A percentile compares a stretch with the other conserved stretches of the same genome.
phyloP scores from a whole-genome alignment of 2,329 filamentous ascomycete genomes.

The Cladorrhinum sp. region DNA sequence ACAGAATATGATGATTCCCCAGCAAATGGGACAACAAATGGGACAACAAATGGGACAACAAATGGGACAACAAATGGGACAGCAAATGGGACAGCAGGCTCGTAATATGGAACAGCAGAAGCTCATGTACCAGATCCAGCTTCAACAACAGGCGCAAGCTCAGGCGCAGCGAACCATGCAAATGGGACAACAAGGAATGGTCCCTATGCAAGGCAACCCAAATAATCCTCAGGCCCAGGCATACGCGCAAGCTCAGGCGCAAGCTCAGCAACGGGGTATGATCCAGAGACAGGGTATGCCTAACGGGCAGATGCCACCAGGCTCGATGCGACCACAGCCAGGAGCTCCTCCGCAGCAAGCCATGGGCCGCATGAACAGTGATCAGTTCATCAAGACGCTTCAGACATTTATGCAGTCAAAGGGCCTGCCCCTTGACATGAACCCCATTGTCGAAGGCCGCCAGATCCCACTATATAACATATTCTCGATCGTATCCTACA shows the following conservation, averaged over 20 bases:
- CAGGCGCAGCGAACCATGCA: constrained; percentile 58
- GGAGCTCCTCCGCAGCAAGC: constrained; percentile 47
- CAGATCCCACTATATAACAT: constrained; percentile 72
- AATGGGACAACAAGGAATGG: constrained; percentile 31
- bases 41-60: constrained; percentile 35
- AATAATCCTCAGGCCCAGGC: constrained; percentile 16
- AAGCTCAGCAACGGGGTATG: constrained; percentile 43
- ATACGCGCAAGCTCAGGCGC: constrained; percentile 15
- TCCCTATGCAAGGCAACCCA: constrained; percentile 19
- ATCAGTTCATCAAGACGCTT: constrained; percentile 73
- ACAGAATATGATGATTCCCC: constrained; percentile 32
- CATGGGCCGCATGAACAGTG: constrained; percentile 45
- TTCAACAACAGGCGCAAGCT: constrained; percentile 63
- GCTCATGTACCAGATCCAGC: constrained; percentile 77
- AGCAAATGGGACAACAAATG: constrained; percentile 38
- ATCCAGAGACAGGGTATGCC: constrained; percentile 49
- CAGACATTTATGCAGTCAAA: constrained; percentile 73
- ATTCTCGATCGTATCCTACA: constrained; percentile 69
- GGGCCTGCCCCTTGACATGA: constrained; percentile 69
- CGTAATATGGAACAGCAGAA: constrained; percentile 70
- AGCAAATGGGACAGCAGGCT: constrained; percentile 41
- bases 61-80: constrained; percentile 35
- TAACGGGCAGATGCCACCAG: constrained; percentile 55
- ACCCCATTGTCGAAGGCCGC: constrained; percentile 70
- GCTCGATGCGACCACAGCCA: constrained; percentile 28